Percentiles rank a stretch among this genome's conserved stretches.
phyloP scores from a whole-genome alignment of 2,329 filamentous ascomycete genomes.

The Thelonectria rubi region DNA sequence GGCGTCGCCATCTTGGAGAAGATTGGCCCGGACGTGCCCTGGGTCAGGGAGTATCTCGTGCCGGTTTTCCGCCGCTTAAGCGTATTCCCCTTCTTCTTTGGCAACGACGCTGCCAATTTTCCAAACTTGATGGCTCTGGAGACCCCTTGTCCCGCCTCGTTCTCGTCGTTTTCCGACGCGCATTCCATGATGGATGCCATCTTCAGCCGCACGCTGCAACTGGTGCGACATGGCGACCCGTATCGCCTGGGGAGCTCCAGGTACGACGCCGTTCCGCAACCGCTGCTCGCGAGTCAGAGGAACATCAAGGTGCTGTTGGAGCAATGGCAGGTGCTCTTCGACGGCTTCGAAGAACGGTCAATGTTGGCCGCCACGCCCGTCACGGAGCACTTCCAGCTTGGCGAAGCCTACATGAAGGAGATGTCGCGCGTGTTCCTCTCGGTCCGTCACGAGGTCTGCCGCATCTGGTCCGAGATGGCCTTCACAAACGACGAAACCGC shows the following conservation, averaged over 20 bases:
- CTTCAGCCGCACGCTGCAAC: constrained; percentile 13
- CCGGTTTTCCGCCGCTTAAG: constrained; percentile 27
- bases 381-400: neutral
- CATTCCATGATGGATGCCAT: constrained; percentile 24
- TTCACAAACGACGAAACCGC: constrained; percentile 13
- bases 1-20: constrained; percentile 13
- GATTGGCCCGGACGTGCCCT: neutral
- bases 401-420: constrained; percentile 2
- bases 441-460: constrained; percentile 6
- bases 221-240: neutral
- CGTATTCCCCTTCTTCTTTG: constrained; percentile 21
- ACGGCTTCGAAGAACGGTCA: neutral
- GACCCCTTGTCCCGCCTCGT: neutral
- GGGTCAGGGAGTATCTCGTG: constrained; percentile 17
- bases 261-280: neutral
- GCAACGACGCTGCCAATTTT: neutral
- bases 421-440: constrained; percentile 9
- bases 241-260: neutral
- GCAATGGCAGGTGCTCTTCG: constrained; percentile 1
- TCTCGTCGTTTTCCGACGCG: constrained; percentile 14
- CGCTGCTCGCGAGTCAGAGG: neutral
- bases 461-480: constrained; percentile 19
- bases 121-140: constrained; percentile 3
- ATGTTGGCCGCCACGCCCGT: neutral
- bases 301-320: neutral